These are phyloP conservation scores for Beauveria sp. DNA, from an alignment of 2,329 filamentous ascomycete species.

Conservation along the genomic window DNA sequence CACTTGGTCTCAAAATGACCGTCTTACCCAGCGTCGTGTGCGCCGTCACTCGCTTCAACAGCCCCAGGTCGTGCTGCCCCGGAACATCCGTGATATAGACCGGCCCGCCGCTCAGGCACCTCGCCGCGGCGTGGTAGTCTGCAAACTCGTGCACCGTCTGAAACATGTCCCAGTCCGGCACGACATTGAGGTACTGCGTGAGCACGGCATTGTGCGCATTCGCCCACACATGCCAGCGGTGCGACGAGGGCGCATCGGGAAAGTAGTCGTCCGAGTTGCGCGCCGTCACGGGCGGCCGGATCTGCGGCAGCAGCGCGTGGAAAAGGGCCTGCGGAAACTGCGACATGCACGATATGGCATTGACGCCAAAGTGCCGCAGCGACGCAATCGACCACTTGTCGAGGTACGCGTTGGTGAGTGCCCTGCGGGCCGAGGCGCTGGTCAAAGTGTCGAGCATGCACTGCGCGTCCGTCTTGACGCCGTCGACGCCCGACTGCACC, in stretches of 20 bases:
- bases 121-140: constrained; percentile 79
- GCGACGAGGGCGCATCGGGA: constrained; percentile 69
- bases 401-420: constrained; percentile 68
- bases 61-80: constrained; percentile 64
- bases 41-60: constrained; percentile 78
- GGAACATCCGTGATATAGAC: constrained; percentile 92
- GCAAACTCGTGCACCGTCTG: constrained; percentile 61
- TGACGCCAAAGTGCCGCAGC: constrained; percentile 68
- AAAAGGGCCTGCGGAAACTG: constrained; percentile 82
- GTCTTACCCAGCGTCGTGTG: constrained; percentile 63
- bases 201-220: constrained; percentile 86
- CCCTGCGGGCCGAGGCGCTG: constrained; percentile 60
- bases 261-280: constrained; percentile 93
- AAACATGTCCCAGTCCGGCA: constrained; percentile 78
- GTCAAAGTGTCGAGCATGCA: constrained; percentile 76
- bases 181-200: constrained; percentile 73
- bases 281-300: constrained; percentile 63
- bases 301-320: constrained; percentile 71
- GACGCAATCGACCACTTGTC: constrained; percentile 78
- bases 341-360: constrained; percentile 90
- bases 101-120: constrained; percentile 83
- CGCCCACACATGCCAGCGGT: constrained; percentile 91
- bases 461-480: constrained; percentile 89
- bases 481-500: constrained; percentile 64
- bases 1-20: constrained; percentile 71